Conservation (phyloP, 306 rosid genomes). For the Ormosia semicastrata region DNA sequence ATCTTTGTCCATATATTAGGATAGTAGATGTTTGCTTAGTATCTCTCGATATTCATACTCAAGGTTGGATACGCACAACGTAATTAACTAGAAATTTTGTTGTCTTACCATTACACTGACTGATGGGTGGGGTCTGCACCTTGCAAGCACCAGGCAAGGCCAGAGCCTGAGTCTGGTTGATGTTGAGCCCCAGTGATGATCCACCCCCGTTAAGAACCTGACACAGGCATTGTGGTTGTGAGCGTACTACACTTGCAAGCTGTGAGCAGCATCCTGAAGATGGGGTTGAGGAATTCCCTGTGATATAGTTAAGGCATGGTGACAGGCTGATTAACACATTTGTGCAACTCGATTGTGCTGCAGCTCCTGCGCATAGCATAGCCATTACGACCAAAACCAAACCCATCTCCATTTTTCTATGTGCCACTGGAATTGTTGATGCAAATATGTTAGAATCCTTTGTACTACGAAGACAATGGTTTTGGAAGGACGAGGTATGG, state of each 20-base stretch:
- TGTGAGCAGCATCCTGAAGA: slow-evolving; percentile 85
- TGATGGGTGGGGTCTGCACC: slow-evolving; percentile 74
- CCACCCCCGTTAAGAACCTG: slow-evolving; percentile 74
- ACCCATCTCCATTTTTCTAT: slow-evolving; percentile 27
- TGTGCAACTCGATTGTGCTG: slow-evolving; percentile 70
- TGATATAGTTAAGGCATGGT: slow-evolving; percentile 80
- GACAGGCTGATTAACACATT: slow-evolving; percentile 70
- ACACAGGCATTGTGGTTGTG: slow-evolving; percentile 76
- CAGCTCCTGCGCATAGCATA: slow-evolving; percentile 49
- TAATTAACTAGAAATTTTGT: background rate
- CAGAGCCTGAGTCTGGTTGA: slow-evolving; percentile 80
- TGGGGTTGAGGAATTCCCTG: slow-evolving; percentile 78
- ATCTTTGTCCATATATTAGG: background rate
- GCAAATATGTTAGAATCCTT: background rate
- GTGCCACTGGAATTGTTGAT: slow-evolving; percentile 50
- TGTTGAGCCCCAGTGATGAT: slow-evolving; percentile 64
- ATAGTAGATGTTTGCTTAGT: background rate
- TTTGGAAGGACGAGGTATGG: background rate
- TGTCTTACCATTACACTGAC: slow-evolving; percentile 61
- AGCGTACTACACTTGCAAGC: slow-evolving; percentile 59
- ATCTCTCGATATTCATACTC: background rate
- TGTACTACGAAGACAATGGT: slow-evolving; percentile 5
- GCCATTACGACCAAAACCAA: slow-evolving; percentile 42
- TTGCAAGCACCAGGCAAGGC: slow-evolving; percentile 81
- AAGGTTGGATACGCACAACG: background rate